Base-by-base conservation (phyloP, 2,329 filamentous ascomycete species). In the Helotiales sp. region DNA sequence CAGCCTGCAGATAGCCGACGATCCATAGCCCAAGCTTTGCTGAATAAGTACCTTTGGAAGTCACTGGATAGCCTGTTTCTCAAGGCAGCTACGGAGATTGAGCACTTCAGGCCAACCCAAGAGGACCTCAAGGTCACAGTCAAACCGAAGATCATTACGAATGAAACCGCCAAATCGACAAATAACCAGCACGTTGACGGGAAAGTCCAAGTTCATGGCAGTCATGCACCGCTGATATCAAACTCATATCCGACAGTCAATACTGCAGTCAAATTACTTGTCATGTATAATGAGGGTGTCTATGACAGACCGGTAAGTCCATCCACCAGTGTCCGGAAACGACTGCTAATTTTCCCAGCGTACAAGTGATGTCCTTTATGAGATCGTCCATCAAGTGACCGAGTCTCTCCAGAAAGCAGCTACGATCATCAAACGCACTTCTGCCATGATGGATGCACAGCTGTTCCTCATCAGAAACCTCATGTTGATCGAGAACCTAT, bases 381-480 rank as follows among this genome's bases (percentile, higher is more conserved):
- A 89, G 74, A 96, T 98, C 71, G 93, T 99, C 28, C 91, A 95
- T 75, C 93, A 96, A 79, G 96, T 94, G 1, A 97, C 94, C 0
- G 82, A 90, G 61, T 93, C 94, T 3, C 86, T 99, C 20, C 87
- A 93, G 70, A 86, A 89, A 60, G 95, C 93, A 30, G 91, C 93
- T 72, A 82, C 85, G 6, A 87, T 87, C 68, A 90, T 97, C 72
- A 86, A 88, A 64, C 85, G 85, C 40, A 88, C 87, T 69, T 79
- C 79, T n/a, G 82, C 82, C 77, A 85, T 87, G 1, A 85, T 90
- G 6, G 93, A 98, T 77, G 87, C 91, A 0, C 92, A 97, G 72
- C 85, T 99, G 4, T 99, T 99, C 80, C 89, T 97, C 75, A 90
- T 99, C 74, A 96, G 95, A 74, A 97, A 99, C 77, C 86, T 99